Conservation (phyloP, 768 basidiomycete species). For the Russula lepida region DNA sequence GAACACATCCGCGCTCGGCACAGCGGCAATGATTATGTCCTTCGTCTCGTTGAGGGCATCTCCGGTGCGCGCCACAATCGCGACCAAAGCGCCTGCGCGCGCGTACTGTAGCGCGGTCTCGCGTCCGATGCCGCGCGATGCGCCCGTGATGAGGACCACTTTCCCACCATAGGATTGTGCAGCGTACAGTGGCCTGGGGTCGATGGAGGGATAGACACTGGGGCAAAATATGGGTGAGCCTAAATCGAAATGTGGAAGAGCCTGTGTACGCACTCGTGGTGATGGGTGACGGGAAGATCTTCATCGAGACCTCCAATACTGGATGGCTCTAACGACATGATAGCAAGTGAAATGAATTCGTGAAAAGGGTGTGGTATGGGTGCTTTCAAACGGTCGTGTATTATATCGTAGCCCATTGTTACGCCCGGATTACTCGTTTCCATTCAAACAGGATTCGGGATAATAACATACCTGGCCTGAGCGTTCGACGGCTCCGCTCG, state of each 20-base stretch:
- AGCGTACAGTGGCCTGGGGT: not conserved
- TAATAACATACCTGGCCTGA: too few relatives aligned
- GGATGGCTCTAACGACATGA: not conserved
- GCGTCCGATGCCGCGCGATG: slow-evolving; percentile 10
- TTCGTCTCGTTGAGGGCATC: not conserved
- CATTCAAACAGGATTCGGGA: too few relatives aligned
- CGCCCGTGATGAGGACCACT: slow-evolving; percentile 6
- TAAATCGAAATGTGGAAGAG: not conserved
- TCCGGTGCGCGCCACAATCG: not conserved
- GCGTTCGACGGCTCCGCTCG: too few relatives aligned
- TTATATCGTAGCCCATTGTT: not conserved
- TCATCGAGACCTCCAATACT: not conserved
- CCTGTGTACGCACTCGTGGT: not conserved
- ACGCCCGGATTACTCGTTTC: not conserved
- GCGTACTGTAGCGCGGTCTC: slow-evolving; percentile 2
- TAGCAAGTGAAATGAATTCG: not conserved
- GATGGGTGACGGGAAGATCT: slow-evolving; percentile 4
- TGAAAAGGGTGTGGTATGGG: too few relatives aligned
- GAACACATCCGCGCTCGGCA: not conserved
- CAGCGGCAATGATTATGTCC: not conserved
- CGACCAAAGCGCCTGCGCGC: slow-evolving; percentile 1
- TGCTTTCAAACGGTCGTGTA: not conserved
- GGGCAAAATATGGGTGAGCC: not conserved
- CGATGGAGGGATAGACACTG: slow-evolving; percentile 6
- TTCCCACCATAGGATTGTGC: not conserved